Base-by-base conservation (phyloP, 2,329 filamentous ascomycete species). In the Phoma sp. region DNA sequence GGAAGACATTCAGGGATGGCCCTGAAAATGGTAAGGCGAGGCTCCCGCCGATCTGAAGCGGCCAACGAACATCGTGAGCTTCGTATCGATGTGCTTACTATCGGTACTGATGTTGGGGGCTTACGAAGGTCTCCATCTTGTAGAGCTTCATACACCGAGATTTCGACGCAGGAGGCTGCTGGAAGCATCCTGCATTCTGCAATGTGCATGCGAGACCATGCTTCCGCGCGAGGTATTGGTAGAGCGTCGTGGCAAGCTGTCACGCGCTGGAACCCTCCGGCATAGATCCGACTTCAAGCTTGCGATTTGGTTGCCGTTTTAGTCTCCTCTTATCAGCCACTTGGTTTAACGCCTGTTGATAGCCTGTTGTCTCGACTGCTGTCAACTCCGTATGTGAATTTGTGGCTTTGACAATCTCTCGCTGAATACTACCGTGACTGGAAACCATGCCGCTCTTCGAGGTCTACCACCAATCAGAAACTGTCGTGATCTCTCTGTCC, bases 61-160 rank as follows among this genome's bases (percentile, higher is more conserved):
- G 45, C 44, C 52, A 46, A 49, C 24, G 29, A 18, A 18, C 45
- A 45, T 45, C 40, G 40, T 42, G 11, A 14, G 22, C 40, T 41
- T 45, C 40, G 27, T 40, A 7, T 45, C 32, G 13, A 32, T 23
- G 30, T 40, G 38, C 32, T 24, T 23, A 22, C 22, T 27, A 13
- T 13, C 24, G 27, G 24, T 22, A 18, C 10, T 5, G 25, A 27
- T 14, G 13, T 22, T 18, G 36, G 7, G 36, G 18, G 14, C 14
- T 7, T 29, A 6, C 27, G 27, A 29, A 29, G 6, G 6, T 9
- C 27, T 29, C 6, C 3, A 29, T 29, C 27, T 6, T 29, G 27
- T 6, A 29, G 27, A 29, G 6, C 9, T 29, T 29, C 9, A 9
- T 7, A 29, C 9, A 9, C 9, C 27, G 6, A 6, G 9, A 9